Base-by-base conservation (phyloP, 768 basidiomycete species). In the Melanogaster broomeanus region DNA sequence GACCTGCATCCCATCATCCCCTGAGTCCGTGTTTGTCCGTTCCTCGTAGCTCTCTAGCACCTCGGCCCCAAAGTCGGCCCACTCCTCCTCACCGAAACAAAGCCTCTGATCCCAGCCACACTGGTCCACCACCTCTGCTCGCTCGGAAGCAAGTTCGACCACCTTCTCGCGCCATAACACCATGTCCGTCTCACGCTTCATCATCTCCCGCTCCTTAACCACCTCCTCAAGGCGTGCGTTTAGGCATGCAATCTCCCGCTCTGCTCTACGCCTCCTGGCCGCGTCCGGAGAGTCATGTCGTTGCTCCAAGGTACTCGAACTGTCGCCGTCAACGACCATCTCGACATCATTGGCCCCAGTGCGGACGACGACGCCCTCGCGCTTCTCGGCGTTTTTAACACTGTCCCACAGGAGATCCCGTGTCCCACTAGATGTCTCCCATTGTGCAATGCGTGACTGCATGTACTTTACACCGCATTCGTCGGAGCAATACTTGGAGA, bases 61-160 rank as follows among this genome's bases (percentile, higher is more conserved):
- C 15, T 78, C 80, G 3, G 70, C 73, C 9, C 83, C 87, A 66
- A 84, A 87, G 43, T 86, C 87, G 33, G 72, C 77, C 76, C 83
- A 91, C 64, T 90, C 88, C 51, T 85, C 83, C 42, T 92, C 88
- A n/a, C 86, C 86, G 63, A 87, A 85, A 53, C 88, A 88, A 21
- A 97, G 74, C 27, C 93, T 77, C 60, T 86, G 84, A 66, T 97
- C 93, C 85, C 93, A 94, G 5, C 94, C 93, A 68, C 93, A 97
- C 59, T 83, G 81, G 16, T 81, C 80, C 15, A 82, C 64, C n/a
- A 73, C 70, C 52, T 83, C 82, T 10, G 87, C 82, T 33, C 88
- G 78, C 39, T 80, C 80, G n/a, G 72, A 76, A 21, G 88, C 89
- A 38, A 89, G 75, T 50, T 82, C 78, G 15, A 89, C 71, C 25